Conservation (phyloP, 2,329 filamentous ascomycete genomes). For the Fusarium begoniae region DNA sequence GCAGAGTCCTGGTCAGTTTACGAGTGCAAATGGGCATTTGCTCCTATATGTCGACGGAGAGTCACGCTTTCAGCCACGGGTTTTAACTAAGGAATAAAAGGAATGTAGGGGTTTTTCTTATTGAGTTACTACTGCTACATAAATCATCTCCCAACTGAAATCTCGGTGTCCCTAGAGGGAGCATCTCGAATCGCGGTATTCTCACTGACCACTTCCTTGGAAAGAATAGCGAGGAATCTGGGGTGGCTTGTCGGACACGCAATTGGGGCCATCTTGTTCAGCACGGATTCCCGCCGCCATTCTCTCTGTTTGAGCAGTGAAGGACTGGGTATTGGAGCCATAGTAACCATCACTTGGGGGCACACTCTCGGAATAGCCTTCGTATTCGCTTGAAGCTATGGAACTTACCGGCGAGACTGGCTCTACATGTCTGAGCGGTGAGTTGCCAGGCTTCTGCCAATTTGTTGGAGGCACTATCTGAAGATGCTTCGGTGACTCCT, state of each 20-base stretch:
- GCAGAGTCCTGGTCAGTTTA: not conserved
- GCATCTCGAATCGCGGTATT: not conserved
- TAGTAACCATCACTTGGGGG: not conserved
- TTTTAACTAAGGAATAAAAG: not conserved
- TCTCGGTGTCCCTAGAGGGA: too few species aligned
- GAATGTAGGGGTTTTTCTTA: not conserved
- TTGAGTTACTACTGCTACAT: not conserved
- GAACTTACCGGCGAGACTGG: not conserved
- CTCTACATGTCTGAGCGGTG: not conserved
- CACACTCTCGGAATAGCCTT: not conserved
- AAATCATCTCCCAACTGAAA: not conserved
- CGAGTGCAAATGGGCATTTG: not conserved
- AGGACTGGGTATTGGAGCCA: not conserved
- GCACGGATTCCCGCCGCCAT: not conserved
- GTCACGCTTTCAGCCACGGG: not conserved
- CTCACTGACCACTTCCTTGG: not conserved
- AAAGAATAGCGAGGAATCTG: not conserved
- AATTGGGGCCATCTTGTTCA: not conserved
- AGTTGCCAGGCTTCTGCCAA: not conserved
- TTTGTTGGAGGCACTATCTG: not conserved
- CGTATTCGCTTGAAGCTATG: not conserved
- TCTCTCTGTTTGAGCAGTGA: not conserved
- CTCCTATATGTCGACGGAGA: not conserved
- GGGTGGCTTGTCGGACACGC: not conserved
- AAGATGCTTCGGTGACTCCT: not conserved